A percentile compares a stretch with the other conserved stretches of the same genome.
These are phyloP conservation scores for Pelargonium australe DNA, from an alignment of 441 rosid genomes.

Conservation along the genomic window DNA sequence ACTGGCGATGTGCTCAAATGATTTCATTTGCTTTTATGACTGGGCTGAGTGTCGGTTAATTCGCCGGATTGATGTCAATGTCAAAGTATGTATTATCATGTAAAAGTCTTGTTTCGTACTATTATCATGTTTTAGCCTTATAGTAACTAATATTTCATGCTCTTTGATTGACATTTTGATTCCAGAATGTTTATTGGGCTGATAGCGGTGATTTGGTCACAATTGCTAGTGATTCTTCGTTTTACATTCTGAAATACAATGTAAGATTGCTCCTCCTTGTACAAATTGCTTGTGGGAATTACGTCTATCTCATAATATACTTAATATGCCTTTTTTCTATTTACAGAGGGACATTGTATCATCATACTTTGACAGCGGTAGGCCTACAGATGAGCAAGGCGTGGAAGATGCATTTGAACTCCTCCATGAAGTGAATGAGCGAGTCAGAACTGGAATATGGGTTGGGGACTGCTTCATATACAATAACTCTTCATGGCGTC, in stretches of 20 bases:
- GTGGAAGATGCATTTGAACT: slow-evolving; percentile 98
- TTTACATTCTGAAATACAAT: slow-evolving; percentile 90
- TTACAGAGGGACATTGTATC: slow-evolving; percentile 81
- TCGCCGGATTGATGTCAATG: slow-evolving; percentile 89
- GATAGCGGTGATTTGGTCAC: slow-evolving; percentile 98
- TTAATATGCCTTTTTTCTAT: slow-evolving; percentile 17
- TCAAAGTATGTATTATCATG: slow-evolving; percentile 56
- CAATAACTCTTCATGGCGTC: slow-evolving; percentile 93
- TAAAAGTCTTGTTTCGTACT: slow-evolving; percentile 16
- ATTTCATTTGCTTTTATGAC: slow-evolving; percentile 95
- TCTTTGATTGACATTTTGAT: slow-evolving; percentile 24
- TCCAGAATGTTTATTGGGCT: slow-evolving; percentile 95
- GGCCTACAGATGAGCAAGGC: slow-evolving; percentile 86
- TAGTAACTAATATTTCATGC: slow-evolving; percentile 8
- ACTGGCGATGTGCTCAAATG: slow-evolving; percentile 96
- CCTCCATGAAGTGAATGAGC: slow-evolving; percentile 93
- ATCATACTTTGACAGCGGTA: slow-evolving; percentile 78
- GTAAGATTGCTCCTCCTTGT: slow-evolving; percentile 36
- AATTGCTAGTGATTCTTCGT: slow-evolving; percentile 88
- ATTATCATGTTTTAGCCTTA: slow-evolving; percentile 10
- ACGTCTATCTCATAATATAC: slow-evolving; percentile 4
- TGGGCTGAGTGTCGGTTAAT: slow-evolving; percentile 98
- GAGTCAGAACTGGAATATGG: slow-evolving; percentile 95
- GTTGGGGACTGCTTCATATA: slow-evolving; percentile 99
- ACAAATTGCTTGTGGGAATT: slow-evolving; percentile 17